phyloP scores from a whole-genome alignment of 768 basidiomycete species.

The Collybia nuda region DNA sequence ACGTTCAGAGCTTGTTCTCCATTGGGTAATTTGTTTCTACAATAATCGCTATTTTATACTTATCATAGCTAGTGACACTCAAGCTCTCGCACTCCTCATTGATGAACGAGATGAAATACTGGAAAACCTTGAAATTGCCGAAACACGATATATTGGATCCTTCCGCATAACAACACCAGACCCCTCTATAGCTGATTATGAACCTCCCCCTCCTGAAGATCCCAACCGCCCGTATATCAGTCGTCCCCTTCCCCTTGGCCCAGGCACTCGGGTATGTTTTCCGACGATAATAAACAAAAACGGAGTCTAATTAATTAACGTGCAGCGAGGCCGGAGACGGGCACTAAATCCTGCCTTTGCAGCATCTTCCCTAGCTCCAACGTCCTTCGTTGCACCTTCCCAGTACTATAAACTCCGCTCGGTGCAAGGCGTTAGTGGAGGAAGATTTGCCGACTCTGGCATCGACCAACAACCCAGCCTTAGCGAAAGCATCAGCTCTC shows the following conservation, averaged over 20 bases:
- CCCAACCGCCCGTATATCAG: constrained; percentile 62
- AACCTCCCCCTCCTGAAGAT: constrained; percentile 39
- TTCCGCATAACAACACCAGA: constrained; percentile 75
- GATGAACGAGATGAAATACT: constrained; percentile 74
- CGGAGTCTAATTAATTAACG: background rate
- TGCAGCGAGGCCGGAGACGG: constrained; percentile 40
- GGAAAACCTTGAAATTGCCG: constrained; percentile 80
- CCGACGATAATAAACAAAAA: background rate
- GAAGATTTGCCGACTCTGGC: constrained; percentile 49
- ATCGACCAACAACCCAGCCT: constrained; percentile 44
- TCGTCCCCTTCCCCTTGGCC: constrained; percentile 59
- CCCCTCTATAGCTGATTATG: constrained; percentile 64
- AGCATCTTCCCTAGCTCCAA: constrained; percentile 69
- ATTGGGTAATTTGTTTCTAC: constrained; percentile 52
- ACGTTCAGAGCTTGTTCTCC: constrained; percentile 72
- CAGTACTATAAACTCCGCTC: constrained; percentile 75
- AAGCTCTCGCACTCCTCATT: constrained; percentile 64
- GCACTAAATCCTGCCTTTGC: constrained; percentile 64
- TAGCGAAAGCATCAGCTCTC: constrained; percentile 58
- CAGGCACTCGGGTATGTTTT: constrained; percentile 30
- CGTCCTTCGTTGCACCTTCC: constrained; percentile 77
- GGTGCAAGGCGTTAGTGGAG: constrained; percentile 59
- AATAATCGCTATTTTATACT: background rate
- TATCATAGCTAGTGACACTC: constrained; percentile 55
- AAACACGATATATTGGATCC: constrained; percentile 74